Evolutionary conservation across 192 early-diverging fungal species (phyloP).

Genomic region (Backusella macrospora): DNA sequence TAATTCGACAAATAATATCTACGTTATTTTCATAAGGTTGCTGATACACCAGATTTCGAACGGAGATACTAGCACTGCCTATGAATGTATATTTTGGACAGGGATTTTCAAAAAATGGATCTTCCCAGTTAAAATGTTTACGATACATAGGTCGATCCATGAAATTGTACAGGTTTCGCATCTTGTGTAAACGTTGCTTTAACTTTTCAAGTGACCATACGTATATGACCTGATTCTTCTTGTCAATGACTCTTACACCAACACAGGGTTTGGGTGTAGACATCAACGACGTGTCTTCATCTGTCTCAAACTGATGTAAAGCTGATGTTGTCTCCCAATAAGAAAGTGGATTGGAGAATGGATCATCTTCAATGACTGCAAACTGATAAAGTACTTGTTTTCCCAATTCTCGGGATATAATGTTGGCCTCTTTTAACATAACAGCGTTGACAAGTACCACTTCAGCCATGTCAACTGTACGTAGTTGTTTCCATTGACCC

Average conservation of each 20-base stretch:
- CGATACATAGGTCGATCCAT: slow-evolving; percentile 59
- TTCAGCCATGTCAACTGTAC: slow-evolving; percentile 65
- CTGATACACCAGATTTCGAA: slow-evolving; percentile 49
- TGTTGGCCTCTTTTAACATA: slow-evolving; percentile 88
- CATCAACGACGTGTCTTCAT: slow-evolving; percentile 50
- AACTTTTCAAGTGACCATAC: slow-evolving; percentile 47
- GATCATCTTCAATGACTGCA: slow-evolving; percentile 69
- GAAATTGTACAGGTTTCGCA: slow-evolving; percentile 59
- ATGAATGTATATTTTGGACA: slow-evolving; percentile 56
- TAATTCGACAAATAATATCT: slow-evolving; percentile 46
- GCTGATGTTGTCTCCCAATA: slow-evolving; percentile 55
- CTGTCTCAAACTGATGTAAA: slow-evolving; percentile 51
- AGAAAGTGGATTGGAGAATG: slow-evolving; percentile 51
- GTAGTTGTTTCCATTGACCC: slow-evolving; percentile 54
- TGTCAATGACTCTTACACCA: slow-evolving; percentile 59
- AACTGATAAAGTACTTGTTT: slow-evolving; percentile 86
- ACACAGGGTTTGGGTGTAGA: slow-evolving; percentile 51
- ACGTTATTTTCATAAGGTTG: slow-evolving; percentile 46
- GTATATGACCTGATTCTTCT: slow-evolving; percentile 56
- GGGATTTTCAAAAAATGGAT: slow-evolving; percentile 65
- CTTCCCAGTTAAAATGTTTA: slow-evolving; percentile 63
- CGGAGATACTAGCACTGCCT: slow-evolving; percentile 46
- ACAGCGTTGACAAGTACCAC: slow-evolving; percentile 68
- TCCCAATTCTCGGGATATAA: slow-evolving; percentile 82
- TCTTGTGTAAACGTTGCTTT: slow-evolving; percentile 40